Base-by-base conservation (phyloP, 345 rosid species). In the Rhizophora apiculata region DNA sequence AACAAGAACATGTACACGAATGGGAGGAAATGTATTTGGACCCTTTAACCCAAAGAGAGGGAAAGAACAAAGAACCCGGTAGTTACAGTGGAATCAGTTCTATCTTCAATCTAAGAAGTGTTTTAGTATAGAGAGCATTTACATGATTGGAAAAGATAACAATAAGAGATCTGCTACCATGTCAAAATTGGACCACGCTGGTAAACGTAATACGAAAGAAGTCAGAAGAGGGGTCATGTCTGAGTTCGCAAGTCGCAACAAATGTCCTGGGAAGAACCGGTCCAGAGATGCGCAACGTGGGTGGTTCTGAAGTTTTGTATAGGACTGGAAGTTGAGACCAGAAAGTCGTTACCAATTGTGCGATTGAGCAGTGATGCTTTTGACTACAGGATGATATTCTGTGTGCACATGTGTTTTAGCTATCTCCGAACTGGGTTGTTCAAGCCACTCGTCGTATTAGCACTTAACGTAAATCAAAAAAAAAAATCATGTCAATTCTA, bases 401-500 rank as follows among this genome's bases (percentile, higher is more conserved):
- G 98, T 90, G 79, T 90, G 97, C 86, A 92, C 55, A 68, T 77
- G 79, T 82, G 73, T 82, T 78, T 78, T 90, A 1, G 99, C 96
- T 69, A 80, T 82, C 72, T 79, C 79, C 2, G 97, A 95, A 71
- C 98, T 94, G 31, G 98, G 99, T 36, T 86, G 85, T 60, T 72
- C 88, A 64, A 92, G 97, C 99, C 97, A 92, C 67, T 95, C 94
- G 0, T 87, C 87, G 46, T 86, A 88, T 51, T 87, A 36, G 65
- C 80, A 65, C 72, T 81, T 87, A 11, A 91, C 95, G 48, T 10
- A 39, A 39, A 39, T 39, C 3, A 39, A 39, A 9, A 3, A 9
- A 9, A 39, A 39, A 39, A 10, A 10, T 2, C 2, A 39, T 11
- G 48, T 9, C 48, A 39, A 8, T 7, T 37, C 43, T 39, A 2